These are phyloP conservation scores for Nicotiana undulata DNA, from an alignment of 257 asterid species.

Conservation along the genomic window DNA sequence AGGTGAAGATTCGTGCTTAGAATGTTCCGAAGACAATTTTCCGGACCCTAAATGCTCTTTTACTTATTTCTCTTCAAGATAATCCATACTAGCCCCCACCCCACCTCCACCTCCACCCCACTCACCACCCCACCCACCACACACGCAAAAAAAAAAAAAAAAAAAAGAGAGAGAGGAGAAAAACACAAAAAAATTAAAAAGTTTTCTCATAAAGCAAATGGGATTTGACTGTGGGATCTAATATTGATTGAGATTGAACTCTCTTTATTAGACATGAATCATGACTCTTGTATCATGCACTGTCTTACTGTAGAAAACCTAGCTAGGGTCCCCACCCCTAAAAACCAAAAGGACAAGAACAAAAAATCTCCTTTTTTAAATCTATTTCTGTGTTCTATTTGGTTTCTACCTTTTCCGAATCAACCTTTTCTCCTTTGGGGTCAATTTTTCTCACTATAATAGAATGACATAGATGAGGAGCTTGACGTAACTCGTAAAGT, in stretches of 20 bases:
- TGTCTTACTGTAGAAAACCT: constrained; percentile 52
- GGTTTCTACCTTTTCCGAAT: not conserved
- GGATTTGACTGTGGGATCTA: constrained; percentile 35
- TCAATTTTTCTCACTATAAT: not conserved
- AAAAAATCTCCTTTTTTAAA: not conserved
- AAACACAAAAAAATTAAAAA: not conserved
- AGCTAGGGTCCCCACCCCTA: constrained; percentile 26
- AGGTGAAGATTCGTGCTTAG: too few species aligned
- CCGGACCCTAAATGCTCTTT: too few species aligned
- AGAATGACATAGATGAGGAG: too few species aligned
- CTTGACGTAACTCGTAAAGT: fast-evolving
- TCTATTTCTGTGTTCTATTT: not conserved
- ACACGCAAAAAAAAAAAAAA: too few species aligned
- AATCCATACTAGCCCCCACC: not conserved
- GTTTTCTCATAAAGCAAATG: constrained; percentile 15
- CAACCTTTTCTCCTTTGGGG: not conserved
- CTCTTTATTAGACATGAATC: constrained; percentile 83
- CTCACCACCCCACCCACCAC: not conserved
- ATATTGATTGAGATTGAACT: constrained; percentile 50
- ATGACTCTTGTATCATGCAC: constrained; percentile 75
- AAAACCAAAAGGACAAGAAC: not conserved
- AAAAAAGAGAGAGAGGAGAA: too few species aligned
- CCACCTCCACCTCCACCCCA: not conserved
- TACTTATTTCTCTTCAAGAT: not conserved
- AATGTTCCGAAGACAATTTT: too few species aligned